These are phyloP conservation scores for Blumeria graminis DNA, from an alignment of 2,329 filamentous ascomycete genomes.

Conservation along the genomic window DNA sequence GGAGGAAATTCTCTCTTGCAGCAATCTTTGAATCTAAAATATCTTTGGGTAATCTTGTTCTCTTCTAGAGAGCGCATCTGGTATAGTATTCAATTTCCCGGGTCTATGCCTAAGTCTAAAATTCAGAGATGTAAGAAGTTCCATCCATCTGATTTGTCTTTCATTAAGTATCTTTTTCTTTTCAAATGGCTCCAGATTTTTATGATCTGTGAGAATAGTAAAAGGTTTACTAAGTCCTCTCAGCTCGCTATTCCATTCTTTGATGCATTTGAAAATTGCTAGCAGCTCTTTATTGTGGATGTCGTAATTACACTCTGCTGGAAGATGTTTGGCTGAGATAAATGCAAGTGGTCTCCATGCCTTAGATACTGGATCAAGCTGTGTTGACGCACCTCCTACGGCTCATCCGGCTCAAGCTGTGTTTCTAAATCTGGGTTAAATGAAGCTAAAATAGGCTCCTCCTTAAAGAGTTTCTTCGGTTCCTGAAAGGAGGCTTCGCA, in stretches of 20 bases:
- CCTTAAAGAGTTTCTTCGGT: background rate
- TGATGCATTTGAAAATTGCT: background rate
- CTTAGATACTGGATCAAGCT: background rate
- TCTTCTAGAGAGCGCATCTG: no score
- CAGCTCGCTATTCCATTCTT: slow-evolving; percentile 1
- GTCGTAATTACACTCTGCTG: background rate
- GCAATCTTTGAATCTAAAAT: no score
- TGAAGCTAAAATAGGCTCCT: background rate
- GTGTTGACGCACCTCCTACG: background rate
- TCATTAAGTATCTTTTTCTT: no score
- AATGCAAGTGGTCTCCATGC: background rate
- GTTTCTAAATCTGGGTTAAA: background rate
- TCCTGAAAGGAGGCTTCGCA: background rate
- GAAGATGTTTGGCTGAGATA: background rate
- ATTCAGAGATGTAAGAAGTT: no score
- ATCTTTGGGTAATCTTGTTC: no score
- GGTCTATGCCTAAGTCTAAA: no score
- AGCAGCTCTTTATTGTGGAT: background rate
- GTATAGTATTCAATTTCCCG: no score
- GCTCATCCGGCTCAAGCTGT: background rate
- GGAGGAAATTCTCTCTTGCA: no score
- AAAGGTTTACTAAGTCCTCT: no score
- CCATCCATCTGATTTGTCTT: no score
- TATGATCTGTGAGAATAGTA: no score
- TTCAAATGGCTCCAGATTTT: no score